These are phyloP conservation scores for Boletus vermiculosoides DNA, from an alignment of 768 basidiomycete genomes.

Conservation along the genomic window DNA sequence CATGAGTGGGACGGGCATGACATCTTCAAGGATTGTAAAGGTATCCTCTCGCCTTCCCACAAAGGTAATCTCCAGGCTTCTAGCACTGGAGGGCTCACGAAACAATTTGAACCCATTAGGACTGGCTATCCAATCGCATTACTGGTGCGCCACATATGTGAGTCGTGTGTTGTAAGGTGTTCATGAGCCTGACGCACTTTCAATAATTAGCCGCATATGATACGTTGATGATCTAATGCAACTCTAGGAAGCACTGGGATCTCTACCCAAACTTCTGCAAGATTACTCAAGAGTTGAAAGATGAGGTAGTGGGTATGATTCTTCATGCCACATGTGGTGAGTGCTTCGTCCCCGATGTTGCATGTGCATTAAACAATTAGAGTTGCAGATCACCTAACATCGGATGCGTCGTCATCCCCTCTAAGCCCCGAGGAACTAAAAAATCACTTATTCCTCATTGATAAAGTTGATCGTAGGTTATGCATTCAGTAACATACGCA, in stretches of 20 bases:
- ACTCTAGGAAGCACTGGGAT: conserved; percentile 37
- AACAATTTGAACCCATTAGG: conserved; percentile 18
- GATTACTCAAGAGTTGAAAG: conserved; percentile 26
- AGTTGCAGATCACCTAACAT: conserved; percentile 29
- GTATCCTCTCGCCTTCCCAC: conserved; percentile 20
- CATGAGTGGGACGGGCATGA: conserved; percentile 39
- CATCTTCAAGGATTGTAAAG: conserved; percentile 31
- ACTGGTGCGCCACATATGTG: conserved; percentile 32
- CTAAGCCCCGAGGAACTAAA: conserved; percentile 18
- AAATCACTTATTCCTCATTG: conserved; percentile 27
- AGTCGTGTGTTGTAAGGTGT: not conserved
- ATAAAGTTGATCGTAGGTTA: conserved; percentile 24
- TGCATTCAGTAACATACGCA: not conserved
- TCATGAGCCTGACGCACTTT: conserved; percentile 7
- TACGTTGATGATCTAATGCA: not conserved
- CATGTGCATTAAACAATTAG: not conserved
- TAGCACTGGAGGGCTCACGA: not conserved
- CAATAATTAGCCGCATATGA: not conserved
- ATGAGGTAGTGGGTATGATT: conserved; percentile 27
- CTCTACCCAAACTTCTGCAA: conserved; percentile 29
- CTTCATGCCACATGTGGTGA: conserved; percentile 28
- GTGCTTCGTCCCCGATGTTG: not conserved
- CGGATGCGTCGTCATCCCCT: conserved; percentile 24
- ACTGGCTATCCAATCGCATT: conserved; percentile 36
- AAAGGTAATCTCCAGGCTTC: conserved; percentile 15